phyloP scores from a whole-genome alignment of 139 green algal species.

The Limnomonas spitsbergensis region DNA sequence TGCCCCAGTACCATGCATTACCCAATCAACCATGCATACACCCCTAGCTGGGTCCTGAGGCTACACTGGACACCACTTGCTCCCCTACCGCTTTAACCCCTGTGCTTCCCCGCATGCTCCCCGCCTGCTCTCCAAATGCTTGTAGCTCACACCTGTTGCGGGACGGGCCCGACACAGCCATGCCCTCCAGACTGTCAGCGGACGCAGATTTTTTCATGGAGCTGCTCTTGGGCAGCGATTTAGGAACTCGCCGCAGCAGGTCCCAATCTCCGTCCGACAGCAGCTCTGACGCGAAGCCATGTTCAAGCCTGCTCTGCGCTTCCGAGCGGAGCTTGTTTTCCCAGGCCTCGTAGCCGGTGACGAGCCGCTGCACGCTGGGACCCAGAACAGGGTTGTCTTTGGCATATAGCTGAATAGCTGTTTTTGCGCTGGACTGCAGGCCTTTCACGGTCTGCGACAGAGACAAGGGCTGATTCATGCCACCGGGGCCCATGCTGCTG shows the following conservation, averaged over 20 bases:
- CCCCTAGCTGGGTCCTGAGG: no score
- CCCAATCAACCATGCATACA: no score
- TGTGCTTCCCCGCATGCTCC: no score
- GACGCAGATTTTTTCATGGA: constrained; percentile 28
- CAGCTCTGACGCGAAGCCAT: background rate
- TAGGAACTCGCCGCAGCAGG: constrained; percentile 37
- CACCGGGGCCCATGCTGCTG: no score
- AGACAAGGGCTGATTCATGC: no score
- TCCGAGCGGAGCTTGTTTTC: constrained; percentile 34
- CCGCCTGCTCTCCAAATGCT: no score
- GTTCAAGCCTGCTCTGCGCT: constrained; percentile 31
- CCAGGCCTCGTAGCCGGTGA: constrained; percentile 45
- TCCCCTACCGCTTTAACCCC: no score
- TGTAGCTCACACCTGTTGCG: no score
- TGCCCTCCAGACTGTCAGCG: constrained; percentile 39
- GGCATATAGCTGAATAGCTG: constrained; percentile 16
- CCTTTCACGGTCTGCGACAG: constrained; percentile 12
- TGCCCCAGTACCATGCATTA: no score
- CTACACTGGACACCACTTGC: no score
- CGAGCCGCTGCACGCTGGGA: constrained; percentile 27
- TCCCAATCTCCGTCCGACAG: constrained; percentile 41
- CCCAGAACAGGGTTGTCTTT: constrained; percentile 26
- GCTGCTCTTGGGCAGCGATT: constrained; percentile 16
- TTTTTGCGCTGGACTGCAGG: constrained; percentile 10
- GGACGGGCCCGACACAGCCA: no score